Evolutionary conservation across 306 rosid genomes (phyloP).

Genomic region (Cucurbita pepo): DNA sequence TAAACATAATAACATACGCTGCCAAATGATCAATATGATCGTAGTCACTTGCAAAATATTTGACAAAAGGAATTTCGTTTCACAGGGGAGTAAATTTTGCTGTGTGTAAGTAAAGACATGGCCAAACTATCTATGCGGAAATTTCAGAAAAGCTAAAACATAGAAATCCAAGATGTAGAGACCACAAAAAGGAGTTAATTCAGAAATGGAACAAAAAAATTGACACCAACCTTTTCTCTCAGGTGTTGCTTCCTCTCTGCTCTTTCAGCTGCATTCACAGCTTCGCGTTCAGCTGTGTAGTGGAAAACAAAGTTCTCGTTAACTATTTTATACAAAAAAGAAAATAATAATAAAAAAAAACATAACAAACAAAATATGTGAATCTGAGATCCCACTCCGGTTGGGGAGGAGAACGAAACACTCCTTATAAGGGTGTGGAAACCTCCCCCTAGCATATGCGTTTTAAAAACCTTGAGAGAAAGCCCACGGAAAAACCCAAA

Average conservation of each 20-base stretch:
- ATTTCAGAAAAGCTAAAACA: not conserved
- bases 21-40: not conserved
- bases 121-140: not conserved
- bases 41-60: not conserved
- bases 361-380: not conserved
- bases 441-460: too few relatives aligned
- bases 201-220: not conserved
- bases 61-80: not conserved
- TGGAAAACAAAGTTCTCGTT: not conserved
- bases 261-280: constrained; percentile 86
- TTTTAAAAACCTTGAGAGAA: too few relatives aligned
- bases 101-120: not conserved
- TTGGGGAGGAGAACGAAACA: too few relatives aligned
- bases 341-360: not conserved
- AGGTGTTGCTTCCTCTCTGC: constrained; percentile 70
- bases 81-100: not conserved
- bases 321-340: not conserved
- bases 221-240: constrained; percentile 63
- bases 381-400: too few relatives aligned
- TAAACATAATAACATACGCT: not conserved
- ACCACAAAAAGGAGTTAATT: not conserved
- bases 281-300: constrained; percentile 73
- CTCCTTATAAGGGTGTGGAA: too few relatives aligned
- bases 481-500: too few relatives aligned
- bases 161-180: not conserved